These are phyloP conservation scores for Solanum hybrid DNA, from an alignment of 305 asterid genomes.

Conservation along the genomic window DNA sequence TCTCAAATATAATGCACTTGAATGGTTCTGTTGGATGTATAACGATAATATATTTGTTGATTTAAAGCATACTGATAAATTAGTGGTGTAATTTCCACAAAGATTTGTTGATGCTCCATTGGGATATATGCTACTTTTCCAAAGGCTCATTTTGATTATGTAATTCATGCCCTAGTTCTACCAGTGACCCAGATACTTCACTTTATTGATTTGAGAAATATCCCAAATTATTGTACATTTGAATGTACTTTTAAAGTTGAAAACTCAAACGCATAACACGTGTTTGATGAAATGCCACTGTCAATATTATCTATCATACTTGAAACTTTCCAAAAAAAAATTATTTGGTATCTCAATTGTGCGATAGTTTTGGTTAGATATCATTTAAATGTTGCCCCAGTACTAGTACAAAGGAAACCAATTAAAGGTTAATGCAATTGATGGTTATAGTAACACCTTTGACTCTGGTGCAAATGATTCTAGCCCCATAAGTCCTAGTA, in stretches of 20 bases:
- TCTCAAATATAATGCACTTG: background rate
- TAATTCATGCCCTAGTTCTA: background rate
- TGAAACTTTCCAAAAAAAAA: background rate
- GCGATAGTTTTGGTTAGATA: too few species aligned
- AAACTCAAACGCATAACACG: background rate
- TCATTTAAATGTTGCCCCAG: too few species aligned
- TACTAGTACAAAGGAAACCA: too few species aligned
- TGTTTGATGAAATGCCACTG: background rate
- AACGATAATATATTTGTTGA: too few species aligned
- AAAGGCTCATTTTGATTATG: background rate
- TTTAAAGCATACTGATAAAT: too few species aligned
- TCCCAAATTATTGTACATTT: background rate
- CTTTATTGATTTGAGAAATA: background rate
- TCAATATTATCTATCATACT: background rate
- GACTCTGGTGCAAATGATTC: too few species aligned
- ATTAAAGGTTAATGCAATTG: too few species aligned
- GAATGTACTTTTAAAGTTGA: background rate
- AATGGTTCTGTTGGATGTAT: background rate
- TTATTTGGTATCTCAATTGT: background rate
- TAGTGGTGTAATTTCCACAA: too few species aligned
- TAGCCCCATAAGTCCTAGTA: too few species aligned
- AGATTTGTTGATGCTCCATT: background rate
- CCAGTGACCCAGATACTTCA: background rate
- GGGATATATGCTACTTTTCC: background rate
- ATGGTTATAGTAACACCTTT: too few species aligned